Conservation (phyloP, 2,329 filamentous ascomycete species). For the Fusarium tupiense region DNA sequence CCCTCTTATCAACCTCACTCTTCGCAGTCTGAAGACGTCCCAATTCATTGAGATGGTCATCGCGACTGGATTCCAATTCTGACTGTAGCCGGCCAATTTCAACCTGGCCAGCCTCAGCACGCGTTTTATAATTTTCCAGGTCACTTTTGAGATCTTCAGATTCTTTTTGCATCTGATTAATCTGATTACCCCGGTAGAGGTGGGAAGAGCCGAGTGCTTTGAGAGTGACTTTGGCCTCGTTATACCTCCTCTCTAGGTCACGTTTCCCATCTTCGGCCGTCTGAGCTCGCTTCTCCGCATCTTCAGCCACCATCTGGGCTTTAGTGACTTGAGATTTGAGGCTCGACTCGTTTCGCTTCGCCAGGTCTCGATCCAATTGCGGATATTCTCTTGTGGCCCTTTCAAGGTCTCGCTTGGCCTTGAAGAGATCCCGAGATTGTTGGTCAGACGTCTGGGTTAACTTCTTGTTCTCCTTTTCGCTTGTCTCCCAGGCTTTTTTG, state of each 20-base stretch:
- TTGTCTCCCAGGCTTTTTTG: not conserved
- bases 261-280: too few relatives aligned
- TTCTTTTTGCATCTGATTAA: too few relatives aligned
- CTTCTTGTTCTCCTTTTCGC: not conserved
- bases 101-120: too few relatives aligned
- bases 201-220: too few relatives aligned
- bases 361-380: not conserved
- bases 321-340: not conserved
- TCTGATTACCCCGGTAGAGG: too few relatives aligned
- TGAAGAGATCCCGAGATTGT: not conserved
- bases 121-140: too few relatives aligned
- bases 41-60: not conserved
- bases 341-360: not conserved
- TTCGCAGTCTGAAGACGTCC: not conserved
- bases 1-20: not conserved
- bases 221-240: too few relatives aligned
- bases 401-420: not conserved
- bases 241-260: not conserved
- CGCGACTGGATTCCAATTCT: not conserved
- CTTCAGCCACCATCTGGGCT: rapidly evolving
- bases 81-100: not conserved
- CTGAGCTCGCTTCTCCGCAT: too few relatives aligned
- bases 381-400: not conserved
- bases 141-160: too few relatives aligned
- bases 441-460: rapidly evolving